Evolutionary conservation across 768 basidiomycete species (phyloP), one percentile per base, ranked within the genome.

Genomic region (Pulveroboletus sp.): DNA sequence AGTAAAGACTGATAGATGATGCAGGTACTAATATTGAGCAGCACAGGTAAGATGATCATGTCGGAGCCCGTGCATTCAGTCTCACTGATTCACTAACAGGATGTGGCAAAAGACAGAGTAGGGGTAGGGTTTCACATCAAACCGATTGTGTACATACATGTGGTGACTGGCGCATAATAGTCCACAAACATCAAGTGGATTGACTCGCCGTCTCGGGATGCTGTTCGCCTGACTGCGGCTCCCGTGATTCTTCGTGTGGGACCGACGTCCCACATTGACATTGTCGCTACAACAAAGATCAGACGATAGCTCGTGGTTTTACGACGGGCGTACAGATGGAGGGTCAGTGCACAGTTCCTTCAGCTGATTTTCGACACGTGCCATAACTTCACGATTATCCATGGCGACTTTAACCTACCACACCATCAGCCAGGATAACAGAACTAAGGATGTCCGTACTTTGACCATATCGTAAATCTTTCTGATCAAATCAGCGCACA

Each of bases 331-430:
- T 25, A 55, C 55, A 38, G 8, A 16, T 41, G 19, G 16, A 14
- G 29, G 0, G n/a, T 25, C 24, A 1, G 14, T 17, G 16, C 20
- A 8, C 17, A 56, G 7, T 17, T 3, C 39, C 14, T 3, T 31
- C 39, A 56, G 7, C 5, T 56, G 53, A 11, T 37, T 45, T 32
- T 56, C 43, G 8, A 56, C 38, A 38, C 35, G 37, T 19, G 43
- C 31, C 13, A 56, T 40, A 12, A 25, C 53, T 3, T 40, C 37
- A 13, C 40, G 20, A 44, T 33, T 40, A 20, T 56, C 53, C 1
- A 51, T 42, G 8, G 53, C 49, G 8, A 56, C 35, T 31, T 34
- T 56, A 11, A 51, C 21, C 53, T 56, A 8, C 14, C 6, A 29
- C 13, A 2, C 7, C 24, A 19, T 56, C 24, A 56, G 49, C 27